phyloP scores from a whole-genome alignment of 2,329 filamentous ascomycete species.

The Neonectria faginata region DNA sequence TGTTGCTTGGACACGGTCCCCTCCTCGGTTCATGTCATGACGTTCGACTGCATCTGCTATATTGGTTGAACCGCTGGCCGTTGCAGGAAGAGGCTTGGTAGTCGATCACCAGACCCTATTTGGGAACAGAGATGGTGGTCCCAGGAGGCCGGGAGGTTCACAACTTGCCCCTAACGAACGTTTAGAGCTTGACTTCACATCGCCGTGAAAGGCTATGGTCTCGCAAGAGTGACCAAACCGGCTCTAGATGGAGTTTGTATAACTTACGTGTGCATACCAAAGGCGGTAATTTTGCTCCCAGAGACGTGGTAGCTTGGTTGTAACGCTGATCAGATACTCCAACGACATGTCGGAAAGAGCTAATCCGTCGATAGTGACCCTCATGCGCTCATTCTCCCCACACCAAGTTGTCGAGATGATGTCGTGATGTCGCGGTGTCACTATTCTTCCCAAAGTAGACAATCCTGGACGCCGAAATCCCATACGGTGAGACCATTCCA shows the following conservation, averaged over 20 bases:
- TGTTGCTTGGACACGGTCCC: background rate
- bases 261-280: background rate
- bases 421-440: background rate
- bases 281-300: background rate
- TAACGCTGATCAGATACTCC: conserved; percentile 6
- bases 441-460: background rate
- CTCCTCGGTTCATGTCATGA: background rate
- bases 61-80: background rate
- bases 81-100: background rate
- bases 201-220: background rate
- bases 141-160: background rate
- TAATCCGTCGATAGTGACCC: background rate
- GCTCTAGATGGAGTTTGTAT: background rate
- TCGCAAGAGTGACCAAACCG: background rate
- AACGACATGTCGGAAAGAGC: conserved; percentile 5
- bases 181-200: background rate
- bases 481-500: background rate
- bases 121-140: background rate
- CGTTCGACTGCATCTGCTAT: background rate
- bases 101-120: background rate
- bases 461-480: background rate
- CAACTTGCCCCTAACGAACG: background rate
- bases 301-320: background rate
- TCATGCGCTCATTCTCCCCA: background rate
- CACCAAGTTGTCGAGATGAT: background rate